Conservation (phyloP, 305 asterid species). For the Petunia hybrid region DNA sequence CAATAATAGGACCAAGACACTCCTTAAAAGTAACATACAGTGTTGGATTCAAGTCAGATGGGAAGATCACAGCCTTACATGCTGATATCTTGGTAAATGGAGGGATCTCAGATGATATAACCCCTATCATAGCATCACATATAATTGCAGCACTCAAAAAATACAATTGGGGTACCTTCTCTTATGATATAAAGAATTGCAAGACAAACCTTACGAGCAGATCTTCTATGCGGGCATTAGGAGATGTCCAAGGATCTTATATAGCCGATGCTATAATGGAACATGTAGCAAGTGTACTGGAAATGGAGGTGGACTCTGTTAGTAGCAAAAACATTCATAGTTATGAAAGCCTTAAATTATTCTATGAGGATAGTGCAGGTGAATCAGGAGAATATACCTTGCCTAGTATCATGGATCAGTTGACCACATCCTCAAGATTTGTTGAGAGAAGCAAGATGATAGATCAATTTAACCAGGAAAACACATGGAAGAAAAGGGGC, state of each 20-base stretch:
- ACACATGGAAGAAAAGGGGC: slow-evolving; percentile 69
- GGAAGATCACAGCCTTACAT: slow-evolving; percentile 77
- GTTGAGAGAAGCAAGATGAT: slow-evolving; percentile 43
- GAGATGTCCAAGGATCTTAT: slow-evolving; percentile 76
- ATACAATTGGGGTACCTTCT: slow-evolving; percentile 73
- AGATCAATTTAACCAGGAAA: slow-evolving; percentile 50
- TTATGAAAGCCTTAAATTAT: slow-evolving; percentile 54
- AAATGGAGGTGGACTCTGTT: slow-evolving; percentile 60
- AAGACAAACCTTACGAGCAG: slow-evolving; percentile 71
- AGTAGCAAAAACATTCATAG: slow-evolving; percentile 62
- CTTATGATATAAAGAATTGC: slow-evolving; percentile 69
- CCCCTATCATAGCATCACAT: slow-evolving; percentile 60
- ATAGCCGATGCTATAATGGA: slow-evolving; percentile 78
- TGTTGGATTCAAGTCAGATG: slow-evolving; percentile 71
- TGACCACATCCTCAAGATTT: slow-evolving; percentile 52
- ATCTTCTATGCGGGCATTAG: slow-evolving; percentile 79
- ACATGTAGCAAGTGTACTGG: slow-evolving; percentile 59
- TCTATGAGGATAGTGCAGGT: slow-evolving; percentile 56
- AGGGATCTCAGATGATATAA: slow-evolving; percentile 60
- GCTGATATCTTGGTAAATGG: slow-evolving; percentile 67
- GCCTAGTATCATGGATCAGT: slow-evolving; percentile 66
- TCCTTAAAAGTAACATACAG: slow-evolving; percentile 77
- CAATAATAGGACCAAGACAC: slow-evolving; percentile 76
- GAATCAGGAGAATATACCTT: slow-evolving; percentile 59
- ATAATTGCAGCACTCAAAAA: slow-evolving; percentile 55